These are phyloP conservation scores for Aspergillus fumigatus DNA, from an alignment of 2,329 filamentous ascomycete genomes.

Conservation along the genomic window DNA sequence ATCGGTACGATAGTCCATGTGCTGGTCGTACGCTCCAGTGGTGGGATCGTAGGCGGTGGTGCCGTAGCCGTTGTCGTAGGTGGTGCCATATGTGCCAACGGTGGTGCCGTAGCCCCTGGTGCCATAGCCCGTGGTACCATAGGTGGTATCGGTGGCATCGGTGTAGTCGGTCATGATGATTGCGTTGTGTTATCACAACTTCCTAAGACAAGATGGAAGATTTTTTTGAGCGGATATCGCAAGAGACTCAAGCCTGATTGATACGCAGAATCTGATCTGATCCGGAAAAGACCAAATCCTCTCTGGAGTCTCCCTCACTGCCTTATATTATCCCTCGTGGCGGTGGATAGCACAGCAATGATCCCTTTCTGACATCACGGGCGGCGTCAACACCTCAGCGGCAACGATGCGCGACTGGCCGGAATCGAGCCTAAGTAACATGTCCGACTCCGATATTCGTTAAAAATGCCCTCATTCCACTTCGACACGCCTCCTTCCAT, in stretches of 20 bases:
- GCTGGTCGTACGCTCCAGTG: slow-evolving; percentile 30
- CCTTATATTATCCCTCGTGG: slow-evolving; percentile 17
- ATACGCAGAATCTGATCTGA: not conserved
- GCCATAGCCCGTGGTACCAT: slow-evolving; percentile 11
- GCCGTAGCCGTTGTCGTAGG: slow-evolving; percentile 24
- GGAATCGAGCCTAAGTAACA: not conserved
- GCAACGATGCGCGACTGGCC: not conserved
- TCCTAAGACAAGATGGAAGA: not conserved
- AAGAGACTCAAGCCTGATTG: not conserved
- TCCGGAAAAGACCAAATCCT: not conserved
- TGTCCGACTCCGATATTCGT: not conserved
- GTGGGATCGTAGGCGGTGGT: slow-evolving; percentile 22
- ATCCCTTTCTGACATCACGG: slow-evolving; percentile 17
- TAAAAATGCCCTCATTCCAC: not conserved
- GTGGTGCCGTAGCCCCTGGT: slow-evolving; percentile 8
- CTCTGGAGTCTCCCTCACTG: not conserved
- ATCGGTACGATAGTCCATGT: slow-evolving; percentile 28
- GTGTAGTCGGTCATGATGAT: slow-evolving; percentile 6
- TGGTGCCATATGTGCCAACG: slow-evolving; percentile 17
- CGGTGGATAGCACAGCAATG: slow-evolving; percentile 10
- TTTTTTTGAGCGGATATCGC: not conserved
- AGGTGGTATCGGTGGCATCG: slow-evolving; percentile 7
- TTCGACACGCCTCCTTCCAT: not conserved
- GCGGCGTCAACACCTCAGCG: not conserved
- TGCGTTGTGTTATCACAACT: not conserved